phyloP scores from a whole-genome alignment of 83 land plant species.

The Thuja plicata region DNA sequence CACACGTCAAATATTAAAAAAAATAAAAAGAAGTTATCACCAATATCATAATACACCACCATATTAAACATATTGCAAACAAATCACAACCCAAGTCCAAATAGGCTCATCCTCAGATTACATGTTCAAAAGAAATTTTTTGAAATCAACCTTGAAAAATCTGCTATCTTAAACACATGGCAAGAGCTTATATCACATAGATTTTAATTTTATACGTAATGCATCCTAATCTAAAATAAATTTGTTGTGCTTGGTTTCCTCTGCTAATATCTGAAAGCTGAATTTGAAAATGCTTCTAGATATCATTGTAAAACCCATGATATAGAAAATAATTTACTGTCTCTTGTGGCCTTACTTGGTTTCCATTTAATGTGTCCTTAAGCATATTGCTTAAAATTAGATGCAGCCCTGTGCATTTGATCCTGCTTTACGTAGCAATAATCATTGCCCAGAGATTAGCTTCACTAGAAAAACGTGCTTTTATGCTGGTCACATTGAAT shows the following conservation, averaged over 20 bases:
- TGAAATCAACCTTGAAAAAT: neutral
- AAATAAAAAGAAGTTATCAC: neutral
- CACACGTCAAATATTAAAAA: neutral
- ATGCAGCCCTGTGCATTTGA: neutral
- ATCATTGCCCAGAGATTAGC: neutral
- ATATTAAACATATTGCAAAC: neutral
- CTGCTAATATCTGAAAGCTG: neutral
- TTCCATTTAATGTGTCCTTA: neutral
- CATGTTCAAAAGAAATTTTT: neutral
- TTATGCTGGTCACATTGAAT: neutral
- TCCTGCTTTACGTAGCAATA: neutral
- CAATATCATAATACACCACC: neutral
- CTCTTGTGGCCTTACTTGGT: neutral
- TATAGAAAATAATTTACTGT: neutral
- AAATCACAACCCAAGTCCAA: neutral
- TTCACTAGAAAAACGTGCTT: neutral
- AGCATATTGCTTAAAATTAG: neutral
- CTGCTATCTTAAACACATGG: neutral
- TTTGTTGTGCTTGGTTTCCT: neutral
- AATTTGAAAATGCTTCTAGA: neutral
- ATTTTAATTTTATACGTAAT: neutral
- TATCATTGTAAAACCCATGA: neutral
- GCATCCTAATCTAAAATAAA: neutral
- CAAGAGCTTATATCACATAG: neutral
- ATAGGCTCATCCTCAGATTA: neutral